These are phyloP conservation scores for Eimeria sp. DNA, from an alignment of 169 alveolate species.

Conservation along the genomic window DNA sequence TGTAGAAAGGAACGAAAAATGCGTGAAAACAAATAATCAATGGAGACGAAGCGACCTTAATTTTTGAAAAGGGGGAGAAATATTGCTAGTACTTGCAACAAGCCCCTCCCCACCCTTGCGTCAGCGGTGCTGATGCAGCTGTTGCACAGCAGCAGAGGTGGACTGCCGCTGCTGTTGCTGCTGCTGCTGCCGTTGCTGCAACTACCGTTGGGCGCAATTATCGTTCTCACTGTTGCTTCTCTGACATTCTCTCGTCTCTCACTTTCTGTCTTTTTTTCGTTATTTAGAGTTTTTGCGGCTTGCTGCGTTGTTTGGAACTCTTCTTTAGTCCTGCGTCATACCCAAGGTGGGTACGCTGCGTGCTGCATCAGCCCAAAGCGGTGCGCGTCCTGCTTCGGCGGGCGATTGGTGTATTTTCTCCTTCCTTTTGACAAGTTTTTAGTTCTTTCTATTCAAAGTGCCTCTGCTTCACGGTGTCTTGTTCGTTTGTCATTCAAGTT, in stretches of 20 bases:
- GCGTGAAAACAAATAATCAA: background rate
- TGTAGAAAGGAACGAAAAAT: background rate
- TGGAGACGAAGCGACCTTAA: background rate
- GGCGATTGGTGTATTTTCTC: background rate
- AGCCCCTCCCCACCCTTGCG: slow-evolving; percentile 13
- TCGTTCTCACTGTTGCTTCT: slow-evolving; percentile 20
- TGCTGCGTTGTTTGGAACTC: background rate
- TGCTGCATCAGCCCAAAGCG: slow-evolving; percentile 33
- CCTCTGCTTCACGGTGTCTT: slow-evolving; percentile 6
- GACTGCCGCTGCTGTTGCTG: slow-evolving; percentile 27
- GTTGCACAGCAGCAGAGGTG: slow-evolving; percentile 38
- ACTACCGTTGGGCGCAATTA: background rate
- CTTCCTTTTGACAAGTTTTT: background rate
- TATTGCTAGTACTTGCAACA: background rate
- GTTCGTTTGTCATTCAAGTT: background rate
- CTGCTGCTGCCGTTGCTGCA: slow-evolving; percentile 9
- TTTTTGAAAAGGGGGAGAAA: background rate
- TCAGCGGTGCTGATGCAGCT: slow-evolving; percentile 12
- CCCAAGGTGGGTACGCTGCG: slow-evolving; percentile 23
- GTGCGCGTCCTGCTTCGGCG: background rate
- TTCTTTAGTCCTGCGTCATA: slow-evolving; percentile 7
- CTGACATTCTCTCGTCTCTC: background rate
- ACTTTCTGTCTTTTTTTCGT: slow-evolving; percentile 14
- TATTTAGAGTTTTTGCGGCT: slow-evolving; percentile 16
- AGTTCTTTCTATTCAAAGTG: background rate